Percentiles rank a stretch among this genome's conserved stretches.
Conservation (phyloP, 352 stramenopile species). For the Phytophthora quininea region DNA sequence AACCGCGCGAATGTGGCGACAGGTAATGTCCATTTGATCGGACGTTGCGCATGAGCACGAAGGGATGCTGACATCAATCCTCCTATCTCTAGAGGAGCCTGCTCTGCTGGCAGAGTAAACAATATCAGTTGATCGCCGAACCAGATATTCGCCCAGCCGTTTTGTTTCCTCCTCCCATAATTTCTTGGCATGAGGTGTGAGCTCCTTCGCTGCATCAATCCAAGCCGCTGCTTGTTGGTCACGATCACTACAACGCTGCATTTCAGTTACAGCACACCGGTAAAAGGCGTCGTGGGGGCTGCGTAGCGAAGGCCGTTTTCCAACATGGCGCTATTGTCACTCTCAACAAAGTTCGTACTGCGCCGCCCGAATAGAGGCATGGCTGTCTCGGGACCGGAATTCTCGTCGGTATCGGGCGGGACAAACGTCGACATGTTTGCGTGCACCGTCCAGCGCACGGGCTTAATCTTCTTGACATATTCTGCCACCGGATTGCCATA, state of each 20-base stretch:
- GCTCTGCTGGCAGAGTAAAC: neutral
- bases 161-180: neutral
- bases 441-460: neutral
- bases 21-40: neutral
- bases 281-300: neutral
- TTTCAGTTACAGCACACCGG: neutral
- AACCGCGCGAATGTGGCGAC: neutral
- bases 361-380: neutral
- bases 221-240: neutral
- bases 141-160: neutral
- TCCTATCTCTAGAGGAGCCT: neutral
- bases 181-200: neutral
- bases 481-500: neutral
- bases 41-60: neutral
- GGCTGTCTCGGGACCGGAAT: neutral
- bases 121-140: neutral
- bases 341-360: neutral
- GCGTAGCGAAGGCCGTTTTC: neutral
- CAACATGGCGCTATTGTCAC: neutral
- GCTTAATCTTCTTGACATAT: neutral
- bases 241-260: neutral
- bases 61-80: neutral
- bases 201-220: neutral
- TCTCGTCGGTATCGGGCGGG: neutral
- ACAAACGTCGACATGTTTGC: neutral